Percentiles rank a stretch among this genome's conserved stretches.
Conservation (phyloP, 345 rosid species). For the Eucalyptus erythrocorys region DNA sequence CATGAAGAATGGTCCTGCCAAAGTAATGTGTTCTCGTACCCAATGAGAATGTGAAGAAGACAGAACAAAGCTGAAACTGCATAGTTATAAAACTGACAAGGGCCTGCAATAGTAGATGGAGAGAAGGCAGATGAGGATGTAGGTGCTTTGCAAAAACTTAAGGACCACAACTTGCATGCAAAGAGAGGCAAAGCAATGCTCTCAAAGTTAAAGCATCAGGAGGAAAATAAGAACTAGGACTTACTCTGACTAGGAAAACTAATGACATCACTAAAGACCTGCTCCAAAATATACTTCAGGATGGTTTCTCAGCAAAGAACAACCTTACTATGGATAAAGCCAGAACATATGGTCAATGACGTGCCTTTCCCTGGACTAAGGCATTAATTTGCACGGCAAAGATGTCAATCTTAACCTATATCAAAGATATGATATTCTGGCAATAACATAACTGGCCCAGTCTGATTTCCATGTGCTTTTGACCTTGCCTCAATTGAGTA, state of each 20-base stretch:
- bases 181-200: neutral
- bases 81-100: conserved; percentile 79
- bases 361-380: neutral
- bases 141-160: neutral
- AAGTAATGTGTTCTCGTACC: conserved; percentile 95
- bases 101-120: conserved; percentile 43
- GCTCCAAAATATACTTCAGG: neutral
- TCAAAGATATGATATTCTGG: neutral
- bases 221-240: neutral
- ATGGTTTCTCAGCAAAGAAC: neutral
- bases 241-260: neutral
- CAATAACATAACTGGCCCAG: neutral
- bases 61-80: conserved; percentile 95
- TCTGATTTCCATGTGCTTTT: neutral
- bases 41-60: conserved; percentile 96
- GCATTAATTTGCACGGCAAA: neutral
- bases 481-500: neutral
- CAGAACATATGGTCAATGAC: neutral
- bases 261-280: neutral
- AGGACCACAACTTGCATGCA: neutral
- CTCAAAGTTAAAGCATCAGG: neutral
- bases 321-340: neutral
- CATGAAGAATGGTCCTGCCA: conserved; percentile 96
- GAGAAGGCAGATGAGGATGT: neutral
- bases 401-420: neutral